Percentiles rank a stretch among this genome's conserved stretches.
phyloP scores from a whole-genome alignment of 371 early-diverging fungal species.

The Zychaea mexicana region DNA sequence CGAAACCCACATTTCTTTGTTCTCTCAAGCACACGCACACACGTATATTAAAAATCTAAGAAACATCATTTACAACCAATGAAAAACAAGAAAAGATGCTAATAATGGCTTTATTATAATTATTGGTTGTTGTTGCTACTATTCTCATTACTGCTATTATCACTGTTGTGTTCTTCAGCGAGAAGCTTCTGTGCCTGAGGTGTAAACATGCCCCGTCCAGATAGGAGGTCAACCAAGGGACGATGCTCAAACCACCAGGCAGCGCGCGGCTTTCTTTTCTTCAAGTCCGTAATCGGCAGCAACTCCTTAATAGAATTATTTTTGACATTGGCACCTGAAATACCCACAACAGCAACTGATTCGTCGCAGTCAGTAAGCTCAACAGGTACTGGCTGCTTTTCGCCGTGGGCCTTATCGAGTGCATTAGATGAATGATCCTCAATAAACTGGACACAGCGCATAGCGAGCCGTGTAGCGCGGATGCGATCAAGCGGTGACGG shows the following conservation, averaged over 20 bases:
- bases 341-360: conserved; percentile 84
- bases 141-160: neutral
- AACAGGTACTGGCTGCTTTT: conserved; percentile 36
- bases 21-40: too few relatives aligned
- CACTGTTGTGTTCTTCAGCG: neutral
- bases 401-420: conserved; percentile 25
- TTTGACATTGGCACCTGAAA: conserved; percentile 73
- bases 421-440: conserved; percentile 44
- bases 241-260: conserved; percentile 83
- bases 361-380: conserved; percentile 65
- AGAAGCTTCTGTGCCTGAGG: conserved; percentile 25
- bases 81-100: too few relatives aligned
- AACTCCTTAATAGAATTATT: conserved; percentile 76
- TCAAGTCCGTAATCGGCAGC: conserved; percentile 75
- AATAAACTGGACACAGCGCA: conserved; percentile 67
- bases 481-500: conserved; percentile 97
- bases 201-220: conserved; percentile 41
- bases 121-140: too few relatives aligned
- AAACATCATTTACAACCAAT: too few relatives aligned
- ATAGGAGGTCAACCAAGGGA: conserved; percentile 42
- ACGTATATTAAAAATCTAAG: too few relatives aligned
- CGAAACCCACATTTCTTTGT: too few relatives aligned
- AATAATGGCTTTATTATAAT: neutral
- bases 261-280: conserved; percentile 68
- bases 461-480: conserved; percentile 87